Conservation (phyloP, 192 early-diverging fungal genomes). For the Geranomyces variabilis region DNA sequence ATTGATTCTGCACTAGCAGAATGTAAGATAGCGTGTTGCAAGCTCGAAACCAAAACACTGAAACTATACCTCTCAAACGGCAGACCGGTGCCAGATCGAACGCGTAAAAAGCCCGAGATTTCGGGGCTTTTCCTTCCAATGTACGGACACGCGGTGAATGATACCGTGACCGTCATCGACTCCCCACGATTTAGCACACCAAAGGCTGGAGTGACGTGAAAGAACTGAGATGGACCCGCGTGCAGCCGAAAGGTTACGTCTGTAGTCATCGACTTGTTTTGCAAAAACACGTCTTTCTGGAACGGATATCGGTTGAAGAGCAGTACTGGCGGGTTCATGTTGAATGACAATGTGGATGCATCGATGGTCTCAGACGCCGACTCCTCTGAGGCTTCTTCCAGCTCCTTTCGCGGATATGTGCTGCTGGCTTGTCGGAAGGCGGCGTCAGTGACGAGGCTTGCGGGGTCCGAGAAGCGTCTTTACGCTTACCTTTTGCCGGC, state of each 20-base stretch:
- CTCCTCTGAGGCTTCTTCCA: constrained; percentile 1
- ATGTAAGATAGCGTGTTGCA: constrained; percentile 4
- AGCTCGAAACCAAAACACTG: background rate
- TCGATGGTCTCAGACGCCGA: constrained; percentile 13
- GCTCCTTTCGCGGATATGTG: background rate
- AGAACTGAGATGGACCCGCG: constrained; percentile 45
- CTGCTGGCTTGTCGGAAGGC: constrained; percentile 8
- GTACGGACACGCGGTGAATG: constrained; percentile 43
- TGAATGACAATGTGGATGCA: constrained; percentile 42
- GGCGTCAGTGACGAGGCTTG: background rate
- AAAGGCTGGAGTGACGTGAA: constrained; percentile 42
- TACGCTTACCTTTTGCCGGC: background rate
- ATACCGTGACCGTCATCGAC: constrained; percentile 35
- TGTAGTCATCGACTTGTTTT: constrained; percentile 47
- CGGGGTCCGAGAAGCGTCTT: background rate
- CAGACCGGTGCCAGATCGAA: constrained; percentile 45
- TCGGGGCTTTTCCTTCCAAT: constrained; percentile 40
- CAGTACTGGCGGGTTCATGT: constrained; percentile 43
- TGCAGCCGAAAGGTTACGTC: constrained; percentile 45
- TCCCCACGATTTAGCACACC: constrained; percentile 46
- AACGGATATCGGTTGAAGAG: constrained; percentile 50
- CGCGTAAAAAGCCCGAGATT: constrained; percentile 45
- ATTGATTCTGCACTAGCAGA: constrained; percentile 35
- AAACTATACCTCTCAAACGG: constrained; percentile 53
- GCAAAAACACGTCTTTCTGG: constrained; percentile 41